Conservation (phyloP, 768 basidiomycete species). For the Phaffia australis region DNA sequence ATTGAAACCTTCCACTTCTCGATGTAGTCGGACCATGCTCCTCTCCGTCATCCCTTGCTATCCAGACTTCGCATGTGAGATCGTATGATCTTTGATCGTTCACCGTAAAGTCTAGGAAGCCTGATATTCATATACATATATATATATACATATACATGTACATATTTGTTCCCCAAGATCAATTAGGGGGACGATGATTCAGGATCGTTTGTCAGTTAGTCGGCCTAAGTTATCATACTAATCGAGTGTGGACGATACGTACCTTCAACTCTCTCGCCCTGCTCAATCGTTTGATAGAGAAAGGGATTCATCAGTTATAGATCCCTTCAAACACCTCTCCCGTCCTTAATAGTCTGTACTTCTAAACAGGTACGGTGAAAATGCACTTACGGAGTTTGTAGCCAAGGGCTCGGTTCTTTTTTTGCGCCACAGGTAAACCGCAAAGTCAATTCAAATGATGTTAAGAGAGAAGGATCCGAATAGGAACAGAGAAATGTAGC, state of each 20-base stretch:
- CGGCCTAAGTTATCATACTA: neutral
- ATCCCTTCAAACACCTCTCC: neutral
- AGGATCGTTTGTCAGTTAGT: neutral
- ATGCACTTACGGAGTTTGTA: slow-evolving; percentile 14
- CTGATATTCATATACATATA: neutral
- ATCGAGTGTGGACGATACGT: neutral
- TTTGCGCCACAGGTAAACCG: neutral
- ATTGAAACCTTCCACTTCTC: slow-evolving; percentile 3
- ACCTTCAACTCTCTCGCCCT: slow-evolving; percentile 16
- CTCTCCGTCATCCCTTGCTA: neutral
- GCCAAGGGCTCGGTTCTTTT: slow-evolving; percentile 22
- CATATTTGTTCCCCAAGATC: neutral
- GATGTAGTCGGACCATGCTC: slow-evolving; percentile 1
- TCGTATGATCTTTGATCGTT: slow-evolving; percentile 26
- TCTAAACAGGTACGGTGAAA: neutral
- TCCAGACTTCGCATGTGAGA: slow-evolving; percentile 19
- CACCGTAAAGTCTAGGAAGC: slow-evolving; percentile 22
- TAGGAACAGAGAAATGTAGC: neutral
- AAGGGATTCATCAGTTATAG: too few relatives aligned
- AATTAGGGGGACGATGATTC: neutral
- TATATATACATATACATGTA: neutral
- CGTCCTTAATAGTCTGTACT: too few relatives aligned
- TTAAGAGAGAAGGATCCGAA: neutral
- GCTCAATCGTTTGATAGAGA: neutral
- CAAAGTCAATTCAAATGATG: neutral